Percentiles rank a stretch among this genome's conserved stretches.
Evolutionary conservation across 1,139 yeast species (phyloP).

Genomic region (Arxiozyma slooffiae): DNA sequence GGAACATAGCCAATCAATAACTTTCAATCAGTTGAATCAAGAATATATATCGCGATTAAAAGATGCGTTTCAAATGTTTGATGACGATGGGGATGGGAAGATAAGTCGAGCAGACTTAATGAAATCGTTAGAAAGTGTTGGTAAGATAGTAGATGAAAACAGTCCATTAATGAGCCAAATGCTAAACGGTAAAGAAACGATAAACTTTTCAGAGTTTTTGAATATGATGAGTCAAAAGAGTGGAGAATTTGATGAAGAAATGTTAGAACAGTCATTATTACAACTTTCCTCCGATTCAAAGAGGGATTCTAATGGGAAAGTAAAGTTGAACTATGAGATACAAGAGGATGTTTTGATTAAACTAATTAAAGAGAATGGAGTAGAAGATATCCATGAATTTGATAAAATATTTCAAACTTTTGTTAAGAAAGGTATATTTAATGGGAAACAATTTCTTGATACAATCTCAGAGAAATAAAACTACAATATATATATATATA

Average conservation of each 20-base stretch:
- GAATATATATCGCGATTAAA: conserved; percentile 37
- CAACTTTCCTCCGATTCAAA: neutral
- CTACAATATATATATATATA: neutral
- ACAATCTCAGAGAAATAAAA: conserved; percentile 31
- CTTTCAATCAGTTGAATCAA: conserved; percentile 26
- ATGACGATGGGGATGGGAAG: conserved; percentile 70
- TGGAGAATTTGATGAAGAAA: conserved; percentile 47
- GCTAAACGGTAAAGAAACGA: conserved; percentile 36
- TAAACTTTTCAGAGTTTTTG: conserved; percentile 63
- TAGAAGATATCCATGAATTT: conserved; percentile 40
- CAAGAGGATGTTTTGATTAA: conserved; percentile 44
- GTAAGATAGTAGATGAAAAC: conserved; percentile 31
- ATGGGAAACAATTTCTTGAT: conserved; percentile 53
- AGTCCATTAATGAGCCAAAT: conserved; percentile 37
- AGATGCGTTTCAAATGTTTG: conserved; percentile 57
- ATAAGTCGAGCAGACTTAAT: conserved; percentile 53
- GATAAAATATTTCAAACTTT: conserved; percentile 48
- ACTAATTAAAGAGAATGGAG: conserved; percentile 45
- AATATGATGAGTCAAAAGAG: conserved; percentile 57
- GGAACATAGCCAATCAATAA: conserved; percentile 24
- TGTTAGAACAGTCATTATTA: conserved; percentile 59
- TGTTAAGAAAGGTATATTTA: conserved; percentile 42
- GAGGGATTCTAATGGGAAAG: conserved; percentile 36
- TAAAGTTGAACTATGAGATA: conserved; percentile 35
- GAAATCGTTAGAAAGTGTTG: conserved; percentile 47